Base-by-base conservation (phyloP, 352 stramenopile species). In the Globisporangium cederbergense region DNA sequence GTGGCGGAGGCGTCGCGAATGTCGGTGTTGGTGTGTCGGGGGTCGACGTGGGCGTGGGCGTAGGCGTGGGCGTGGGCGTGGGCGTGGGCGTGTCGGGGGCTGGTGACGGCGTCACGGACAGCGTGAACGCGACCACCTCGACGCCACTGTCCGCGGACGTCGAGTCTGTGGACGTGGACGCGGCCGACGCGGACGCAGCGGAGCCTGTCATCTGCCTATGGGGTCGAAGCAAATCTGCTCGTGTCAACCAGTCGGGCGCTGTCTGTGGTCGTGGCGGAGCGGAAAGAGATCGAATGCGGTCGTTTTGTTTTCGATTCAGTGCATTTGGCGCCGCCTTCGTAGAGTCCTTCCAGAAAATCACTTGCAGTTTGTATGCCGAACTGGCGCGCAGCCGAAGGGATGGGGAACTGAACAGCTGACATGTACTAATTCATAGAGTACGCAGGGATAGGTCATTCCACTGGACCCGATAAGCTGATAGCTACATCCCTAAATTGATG, bases 111-210 rank as follows among this genome's bases (percentile, higher is more conserved):
- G 22, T 25, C 54, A 11, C 36, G 49, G 36, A 58, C 22, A 59
- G 52, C 14, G 66, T 58, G 55, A 74, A 74, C 30, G 67, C 65
- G 65, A 77, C 70, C n/a, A 73, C 67, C 9, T 75, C 65, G 16
- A 32, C 61, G 32, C 53, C 60, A 25, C 22, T 25, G 9, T 67
- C 66, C 28, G 58, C 36, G 32, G 54, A 71, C 61, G 53, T 64
- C 62, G 62, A 63, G 36, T 10, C 50, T 10, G 60, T 38, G 18
- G 34, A 6, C 34, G 22, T 25, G 22, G 64, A 59, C 20, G 67
- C 50, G n/a, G 22, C 22, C 22, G 68, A 70, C 61, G 56, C 69
- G 14, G 68, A 77, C 49, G 69, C 43, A 6, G 62, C 40, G 45
- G 62, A 61, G 30, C 32, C 62, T 57, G 62, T 43, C 62, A 67